These are phyloP conservation scores for Flaveria ramosissima DNA, from an alignment of 129 eudicot genomes.

Conservation along the genomic window DNA sequence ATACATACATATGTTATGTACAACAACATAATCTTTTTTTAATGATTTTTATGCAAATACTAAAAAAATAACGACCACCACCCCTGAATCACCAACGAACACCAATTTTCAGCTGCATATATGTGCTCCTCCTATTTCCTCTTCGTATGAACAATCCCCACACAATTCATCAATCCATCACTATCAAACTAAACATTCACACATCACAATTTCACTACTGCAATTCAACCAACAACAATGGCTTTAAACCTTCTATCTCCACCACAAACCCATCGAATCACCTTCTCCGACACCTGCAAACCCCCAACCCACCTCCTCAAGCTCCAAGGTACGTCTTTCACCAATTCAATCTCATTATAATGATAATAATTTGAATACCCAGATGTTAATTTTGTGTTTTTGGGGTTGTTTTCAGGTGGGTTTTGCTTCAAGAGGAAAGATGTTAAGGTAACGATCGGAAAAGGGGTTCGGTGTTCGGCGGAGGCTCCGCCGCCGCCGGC, in stretches of 20 bases:
- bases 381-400: slow-evolving; percentile 5
- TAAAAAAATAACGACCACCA: neutral
- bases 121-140: slow-evolving; percentile 25
- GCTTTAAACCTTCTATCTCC: slow-evolving; percentile 32
- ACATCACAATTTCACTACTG: neutral
- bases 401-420: slow-evolving; percentile 43
- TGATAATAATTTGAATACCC: neutral
- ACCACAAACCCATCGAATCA: slow-evolving; percentile 15
- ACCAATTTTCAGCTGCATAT: slow-evolving; percentile 3
- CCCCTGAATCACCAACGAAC: neutral
- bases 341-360: neutral
- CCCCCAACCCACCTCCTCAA: slow-evolving; percentile 23
- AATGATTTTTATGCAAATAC: neutral
- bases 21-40: no score
- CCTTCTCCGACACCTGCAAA: slow-evolving; percentile 12
- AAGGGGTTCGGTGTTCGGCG: slow-evolving; percentile 69
- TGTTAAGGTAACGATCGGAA: slow-evolving; percentile 38
- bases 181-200: neutral
- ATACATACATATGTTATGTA: no score
- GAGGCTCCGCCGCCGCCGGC: slow-evolving; percentile 78
- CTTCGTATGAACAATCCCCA: neutral
- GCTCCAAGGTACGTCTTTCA: slow-evolving; percentile 29
- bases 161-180: neutral
- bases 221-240: slow-evolving; percentile 19
- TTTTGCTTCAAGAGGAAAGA: slow-evolving; percentile 54